Evolutionary conservation across 1,139 yeast genomes (phyloP), one percentile per base, ranked within the genome.

Genomic region (Diutina pseudorugosa): DNA sequence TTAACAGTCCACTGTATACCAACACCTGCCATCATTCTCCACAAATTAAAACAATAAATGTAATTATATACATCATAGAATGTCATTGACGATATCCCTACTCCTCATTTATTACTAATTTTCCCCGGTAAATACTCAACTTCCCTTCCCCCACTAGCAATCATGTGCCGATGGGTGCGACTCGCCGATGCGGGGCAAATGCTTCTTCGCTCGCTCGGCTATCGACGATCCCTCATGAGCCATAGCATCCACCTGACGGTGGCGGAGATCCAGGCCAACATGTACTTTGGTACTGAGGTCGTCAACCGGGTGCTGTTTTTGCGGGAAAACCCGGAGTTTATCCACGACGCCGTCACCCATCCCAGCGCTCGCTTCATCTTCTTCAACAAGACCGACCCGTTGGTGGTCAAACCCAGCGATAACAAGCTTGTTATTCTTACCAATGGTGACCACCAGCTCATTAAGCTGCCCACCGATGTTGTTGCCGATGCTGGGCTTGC

Each of bases 301-400:
- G 70, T 91, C 53, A 90, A 91, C 67, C 70, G 97, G 57, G 83
- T 90, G 9, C 82, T 94, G 12, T 91, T 89, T 62, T 71, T 90
- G 50, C 72, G 97, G 53, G 83, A 80, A 36, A 85, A 89, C 62
- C 54, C 68, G 23, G 77, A 71, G 36, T 90, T 88, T 61, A 74
- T 90, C 23, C 60, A 70, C 50, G 62, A 66, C 41, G 81, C 90
- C 1, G 62, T 83, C 47, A 64, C 60, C 14, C 82, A 79, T 58
- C 70, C 77, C 1, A 66, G 75, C 5, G 71, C 93, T 1, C 70
- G 80, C 53, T 81, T 87, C 56, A 62, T 88, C 7, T 79, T 85
- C 51, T 79, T 63, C 60, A 63, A 61, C 23, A 57, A 63, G 27
- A 68, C 68, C 53, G 65, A 66, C 54, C 80, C 76, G 41, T 65